These are phyloP conservation scores for Triangularia setosa DNA, from an alignment of 2,329 filamentous ascomycete genomes.

Conservation along the genomic window DNA sequence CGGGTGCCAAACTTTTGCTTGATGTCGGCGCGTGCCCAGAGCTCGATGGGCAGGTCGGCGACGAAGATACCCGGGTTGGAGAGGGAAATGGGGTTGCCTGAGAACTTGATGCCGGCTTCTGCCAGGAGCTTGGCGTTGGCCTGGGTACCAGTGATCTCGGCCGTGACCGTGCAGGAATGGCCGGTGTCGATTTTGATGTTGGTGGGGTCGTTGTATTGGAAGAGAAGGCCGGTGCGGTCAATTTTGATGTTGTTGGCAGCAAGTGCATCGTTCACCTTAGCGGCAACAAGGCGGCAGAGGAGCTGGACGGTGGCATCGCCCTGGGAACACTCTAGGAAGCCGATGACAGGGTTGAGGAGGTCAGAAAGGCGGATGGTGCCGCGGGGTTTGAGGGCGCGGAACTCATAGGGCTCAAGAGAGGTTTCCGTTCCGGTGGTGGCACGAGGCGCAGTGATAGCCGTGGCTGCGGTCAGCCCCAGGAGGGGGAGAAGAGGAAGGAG, in stretches of 20 bases:
- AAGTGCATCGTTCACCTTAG: constrained; percentile 5
- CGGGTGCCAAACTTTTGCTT: constrained; percentile 11
- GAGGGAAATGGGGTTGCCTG: constrained; percentile 12
- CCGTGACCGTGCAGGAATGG: constrained; percentile 17
- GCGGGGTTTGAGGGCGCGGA: constrained; percentile 6
- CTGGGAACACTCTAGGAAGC: constrained; percentile 14
- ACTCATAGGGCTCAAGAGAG: not conserved
- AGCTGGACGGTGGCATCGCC: constrained; percentile 4
- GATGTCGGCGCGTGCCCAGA: constrained; percentile 9
- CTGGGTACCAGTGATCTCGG: constrained; percentile 8
- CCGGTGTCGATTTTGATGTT: constrained; percentile 16
- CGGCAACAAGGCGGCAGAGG: constrained; percentile 10
- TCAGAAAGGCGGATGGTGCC: constrained; percentile 10
- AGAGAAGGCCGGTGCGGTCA: constrained; percentile 13
- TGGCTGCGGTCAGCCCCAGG: not conserved
- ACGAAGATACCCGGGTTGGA: constrained; percentile 16
- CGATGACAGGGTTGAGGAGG: constrained; percentile 12
- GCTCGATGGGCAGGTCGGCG: constrained; percentile 14
- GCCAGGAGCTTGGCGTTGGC: constrained; percentile 14
- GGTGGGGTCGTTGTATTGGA: constrained; percentile 14
- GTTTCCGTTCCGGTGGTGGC: not conserved
- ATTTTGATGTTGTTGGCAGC: constrained; percentile 6
- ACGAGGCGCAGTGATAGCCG: not conserved
- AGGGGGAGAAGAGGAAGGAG: not conserved
- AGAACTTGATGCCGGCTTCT: constrained; percentile 10